Conservation (phyloP, 208 protist species). For the Leishmania amazonensis region DNA sequence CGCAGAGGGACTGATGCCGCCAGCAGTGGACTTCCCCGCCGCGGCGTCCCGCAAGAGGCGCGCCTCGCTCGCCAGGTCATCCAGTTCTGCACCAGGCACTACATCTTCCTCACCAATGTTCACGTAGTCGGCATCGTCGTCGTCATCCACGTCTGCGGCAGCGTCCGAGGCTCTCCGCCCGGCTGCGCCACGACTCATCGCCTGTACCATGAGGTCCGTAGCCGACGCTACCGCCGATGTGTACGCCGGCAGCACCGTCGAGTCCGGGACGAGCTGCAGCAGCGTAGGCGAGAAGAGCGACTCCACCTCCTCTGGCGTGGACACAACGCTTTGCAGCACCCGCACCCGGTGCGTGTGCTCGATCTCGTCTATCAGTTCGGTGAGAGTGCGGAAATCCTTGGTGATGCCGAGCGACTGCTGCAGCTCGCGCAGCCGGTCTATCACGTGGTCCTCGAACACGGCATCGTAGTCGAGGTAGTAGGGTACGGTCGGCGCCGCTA, state of each 20-base stretch:
- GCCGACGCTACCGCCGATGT: constrained; percentile 61
- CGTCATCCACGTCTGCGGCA: constrained; percentile 36
- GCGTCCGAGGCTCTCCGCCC: constrained; percentile 1
- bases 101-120: constrained; percentile 47
- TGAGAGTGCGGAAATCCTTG: constrained; percentile 74
- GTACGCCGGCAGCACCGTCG: constrained; percentile 77
- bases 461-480: constrained; percentile 78
- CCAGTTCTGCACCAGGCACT: constrained; percentile 49
- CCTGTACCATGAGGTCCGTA: constrained; percentile 69
- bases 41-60: constrained; percentile 34
- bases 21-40: background rate
- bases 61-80: constrained; percentile 53
- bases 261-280: constrained; percentile 82
- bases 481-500: constrained; percentile 38
- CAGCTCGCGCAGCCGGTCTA: constrained; percentile 66
- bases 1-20: background rate
- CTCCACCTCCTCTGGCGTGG: constrained; percentile 75
- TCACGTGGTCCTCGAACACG: constrained; percentile 72
- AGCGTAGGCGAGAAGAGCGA: constrained; percentile 80
- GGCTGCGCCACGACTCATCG: constrained; percentile 41
- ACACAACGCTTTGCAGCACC: constrained; percentile 75
- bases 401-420: constrained; percentile 65
- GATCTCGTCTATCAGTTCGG: constrained; percentile 72
- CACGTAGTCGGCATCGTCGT: constrained; percentile 37
- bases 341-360: constrained; percentile 51